These are phyloP conservation scores for Entonaema liquescens DNA, from an alignment of 495 filamentous ascomycete genomes.

Conservation along the genomic window DNA sequence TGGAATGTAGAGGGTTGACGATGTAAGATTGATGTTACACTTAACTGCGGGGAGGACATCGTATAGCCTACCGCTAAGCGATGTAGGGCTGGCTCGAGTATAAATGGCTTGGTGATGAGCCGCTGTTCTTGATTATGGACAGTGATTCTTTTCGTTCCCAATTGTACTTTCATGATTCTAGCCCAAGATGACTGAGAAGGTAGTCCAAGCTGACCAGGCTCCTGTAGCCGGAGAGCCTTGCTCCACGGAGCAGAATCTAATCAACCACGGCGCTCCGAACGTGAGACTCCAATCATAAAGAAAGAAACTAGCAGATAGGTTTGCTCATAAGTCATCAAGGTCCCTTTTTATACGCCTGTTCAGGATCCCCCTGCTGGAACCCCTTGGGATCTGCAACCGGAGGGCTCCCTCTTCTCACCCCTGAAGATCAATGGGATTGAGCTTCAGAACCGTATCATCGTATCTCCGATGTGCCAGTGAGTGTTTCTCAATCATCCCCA, in stretches of 20 bases:
- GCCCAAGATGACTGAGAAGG: slow-evolving; percentile 23
- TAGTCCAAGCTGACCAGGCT: slow-evolving; percentile 34
- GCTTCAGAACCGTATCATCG: slow-evolving; percentile 69
- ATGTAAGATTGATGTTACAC: neutral
- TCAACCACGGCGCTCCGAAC: slow-evolving; percentile 33
- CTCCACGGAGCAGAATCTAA: slow-evolving; percentile 30
- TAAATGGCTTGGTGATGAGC: neutral
- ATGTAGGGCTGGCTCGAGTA: neutral
- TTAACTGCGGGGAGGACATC: neutral
- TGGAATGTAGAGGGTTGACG: neutral
- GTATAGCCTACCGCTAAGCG: neutral
- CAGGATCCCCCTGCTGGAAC: slow-evolving; percentile 71
- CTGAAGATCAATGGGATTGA: slow-evolving; percentile 65
- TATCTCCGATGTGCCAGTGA: slow-evolving; percentile 72
- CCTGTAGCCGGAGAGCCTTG: slow-evolving; percentile 29
- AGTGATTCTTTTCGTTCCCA: neutral
- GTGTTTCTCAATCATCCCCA: slow-evolving; percentile 63
- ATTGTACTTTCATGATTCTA: neutral
- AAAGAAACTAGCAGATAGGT: neutral
- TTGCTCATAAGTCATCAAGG: slow-evolving; percentile 11
- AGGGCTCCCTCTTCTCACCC: slow-evolving; percentile 58
- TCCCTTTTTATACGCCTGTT: slow-evolving; percentile 71
- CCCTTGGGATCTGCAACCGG: slow-evolving; percentile 65
- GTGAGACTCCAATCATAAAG: slow-evolving; percentile 2
- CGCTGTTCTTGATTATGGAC: neutral